phyloP scores from a whole-genome alignment of 169 alveolate species.

The Plasmodium berghei region DNA sequence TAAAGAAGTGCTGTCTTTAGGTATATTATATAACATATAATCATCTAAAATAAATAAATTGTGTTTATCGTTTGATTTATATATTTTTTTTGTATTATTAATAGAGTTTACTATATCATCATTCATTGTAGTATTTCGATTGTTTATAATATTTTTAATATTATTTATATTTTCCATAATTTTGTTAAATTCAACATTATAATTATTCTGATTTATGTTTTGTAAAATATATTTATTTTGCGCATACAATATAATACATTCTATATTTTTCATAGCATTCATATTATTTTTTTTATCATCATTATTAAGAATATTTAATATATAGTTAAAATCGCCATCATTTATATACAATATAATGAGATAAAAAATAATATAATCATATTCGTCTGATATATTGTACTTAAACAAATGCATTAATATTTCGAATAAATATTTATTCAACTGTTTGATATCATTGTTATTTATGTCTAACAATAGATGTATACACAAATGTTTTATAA shows the following conservation, averaged over 20 bases:
- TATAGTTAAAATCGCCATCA: neutral
- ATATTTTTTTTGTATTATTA: constrained; percentile 43
- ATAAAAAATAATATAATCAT: constrained; percentile 51
- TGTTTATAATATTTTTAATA: constrained; percentile 17
- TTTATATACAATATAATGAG: constrained; percentile 22
- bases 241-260: constrained; percentile 44
- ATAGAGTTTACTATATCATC: constrained; percentile 57
- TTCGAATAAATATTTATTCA: constrained; percentile 42
- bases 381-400: constrained; percentile 49
- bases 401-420: constrained; percentile 25
- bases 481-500: constrained; percentile 55
- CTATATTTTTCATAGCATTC: constrained; percentile 15
- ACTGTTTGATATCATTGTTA: constrained; percentile 36
- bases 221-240: constrained; percentile 26
- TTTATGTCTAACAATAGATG: constrained; percentile 44
- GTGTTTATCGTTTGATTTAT: constrained; percentile 16
- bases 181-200: constrained; percentile 12
- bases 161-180: constrained; percentile 10
- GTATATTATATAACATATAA: neutral
- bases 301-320: constrained; percentile 3
- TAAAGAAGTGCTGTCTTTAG: neutral
- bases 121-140: constrained; percentile 21
- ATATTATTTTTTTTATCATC: constrained; percentile 42
- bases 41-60: constrained; percentile 29
- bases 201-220: constrained; percentile 19